Evolutionary conservation across 805 yeast species (phyloP), one percentile per base, ranked within the genome.

Genomic region (Spencermartinsiella europaea): DNA sequence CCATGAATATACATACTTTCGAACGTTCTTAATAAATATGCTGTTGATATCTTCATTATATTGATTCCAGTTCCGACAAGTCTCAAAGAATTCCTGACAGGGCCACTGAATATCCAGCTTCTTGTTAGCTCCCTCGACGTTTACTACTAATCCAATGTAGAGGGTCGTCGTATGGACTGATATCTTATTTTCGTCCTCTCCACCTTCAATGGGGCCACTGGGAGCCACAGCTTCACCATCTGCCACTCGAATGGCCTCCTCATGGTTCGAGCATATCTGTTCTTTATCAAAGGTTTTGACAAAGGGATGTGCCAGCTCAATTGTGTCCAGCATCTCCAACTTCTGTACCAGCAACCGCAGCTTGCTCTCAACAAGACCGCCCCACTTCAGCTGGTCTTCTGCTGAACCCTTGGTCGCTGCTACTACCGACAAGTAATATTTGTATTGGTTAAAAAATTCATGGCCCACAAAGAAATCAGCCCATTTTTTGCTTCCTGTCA

Each of bases 331-430:
- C 3, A 78, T 72, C 63, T 93, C 99, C 42, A 93, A 73, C 62
- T 89, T 93, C 56, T 78, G 84, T 28, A 93, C 95, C 28, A 93
- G 65, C 36, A 84, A 67, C 54, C 99, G 77, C 38, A 91, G 64
- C 65, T 84, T 87, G 57, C 95, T 81, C 65, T 93, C 98, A 8
- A 93, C 91, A 70, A 91, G 71, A 7, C 99, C 98, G 54, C 87
- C 80, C 95, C 95, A 93, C 57, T 84, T 85, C 47, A 82, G 67
- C 59, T 91, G 96, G 46, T 89, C 89, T 61, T 89, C 98, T 47
- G 78, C 77, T 1, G 76, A 68, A 5, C 83, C 85, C 51, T 71
- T 74, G 0, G 97, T 84, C 1, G 85, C 80, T 0, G 89, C 91
- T 46, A 85, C 80, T 2, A 91, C 73, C 27, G 93, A 84, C 45